Base-by-base conservation (phyloP, 2,329 filamentous ascomycete species). In the Delphinella strobiligena region DNA sequence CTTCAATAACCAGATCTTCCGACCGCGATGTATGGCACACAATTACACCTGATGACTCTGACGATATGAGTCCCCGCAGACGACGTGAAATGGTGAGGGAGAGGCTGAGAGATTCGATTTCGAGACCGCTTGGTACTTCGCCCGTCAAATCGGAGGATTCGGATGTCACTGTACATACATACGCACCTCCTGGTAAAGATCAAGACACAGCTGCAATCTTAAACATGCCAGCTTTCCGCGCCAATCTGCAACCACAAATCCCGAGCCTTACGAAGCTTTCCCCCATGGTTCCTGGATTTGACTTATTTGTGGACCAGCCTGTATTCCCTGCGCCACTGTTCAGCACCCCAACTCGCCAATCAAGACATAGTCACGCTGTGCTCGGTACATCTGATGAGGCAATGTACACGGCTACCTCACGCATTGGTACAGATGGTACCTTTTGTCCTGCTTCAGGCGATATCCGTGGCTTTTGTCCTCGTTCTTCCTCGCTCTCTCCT, bases 11-110 rank as follows among this genome's bases (percentile, higher is more conserved):
- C n/a, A 27, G 22, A 12, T 41, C 39, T 2, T 41, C 39, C n/a
- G 39, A 41, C n/a, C 34, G 39, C 15, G 39, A 41, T 22, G 37
- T 41, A 5, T 41, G 39, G 39, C 18, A 37, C 19, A 37, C 39
- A 5, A 34, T 34, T 15, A 34, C 34, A 16, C 37, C 39, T 1
- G 30, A 34, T 5, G 39, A 34, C 2, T 18, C 29, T 4, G 35
- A 34, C 11, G 19, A 36, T 12, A 19, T 32, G 27, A 37, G 22
- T 18, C 39, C 10, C 12, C 37, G 30, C 7, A 27, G 12, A 12
- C 22, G 22, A 7, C 30, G 33, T 7, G 29, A 15, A 10, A 29
- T 37, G 15, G 30, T 16, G 15, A 34, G 31, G 4, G 29, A 37
- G 11, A 34, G 34, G 22, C 14, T 17, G 14, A 18, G n/a, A 11